phyloP scores from a whole-genome alignment of 2,329 filamentous ascomycete species.

The Exophiala alcalophila region DNA sequence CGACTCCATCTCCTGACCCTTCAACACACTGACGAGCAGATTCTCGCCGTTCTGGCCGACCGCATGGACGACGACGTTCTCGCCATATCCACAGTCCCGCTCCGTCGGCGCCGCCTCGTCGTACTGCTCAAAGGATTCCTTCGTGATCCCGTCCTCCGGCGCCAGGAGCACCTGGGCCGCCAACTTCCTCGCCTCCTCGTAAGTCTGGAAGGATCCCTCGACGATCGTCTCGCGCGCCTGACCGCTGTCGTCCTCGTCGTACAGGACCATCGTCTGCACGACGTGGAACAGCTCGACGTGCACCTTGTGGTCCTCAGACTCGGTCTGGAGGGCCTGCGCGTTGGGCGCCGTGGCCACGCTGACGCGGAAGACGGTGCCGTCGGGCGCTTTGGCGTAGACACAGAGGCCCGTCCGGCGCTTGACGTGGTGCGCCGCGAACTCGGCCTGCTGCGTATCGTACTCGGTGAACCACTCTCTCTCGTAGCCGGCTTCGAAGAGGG shows the following conservation, averaged over 20 bases:
- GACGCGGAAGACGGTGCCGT: slow-evolving; percentile 32
- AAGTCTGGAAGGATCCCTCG: slow-evolving; percentile 30
- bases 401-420: slow-evolving; percentile 28
- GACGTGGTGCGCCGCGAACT: slow-evolving; percentile 23
- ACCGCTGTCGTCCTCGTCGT: slow-evolving; percentile 26
- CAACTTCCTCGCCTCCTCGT: slow-evolving; percentile 31
- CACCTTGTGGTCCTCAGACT: slow-evolving; percentile 30
- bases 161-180: slow-evolving; percentile 29
- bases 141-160: slow-evolving; percentile 25
- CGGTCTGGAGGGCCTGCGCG: slow-evolving; percentile 14
- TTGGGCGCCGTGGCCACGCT: slow-evolving; percentile 31
- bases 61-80: slow-evolving; percentile 36
- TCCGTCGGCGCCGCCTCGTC: slow-evolving; percentile 31
- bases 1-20: slow-evolving; percentile 32
- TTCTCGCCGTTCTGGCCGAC: slow-evolving; percentile 32
- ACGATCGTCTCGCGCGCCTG: slow-evolving; percentile 29
- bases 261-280: slow-evolving; percentile 30
- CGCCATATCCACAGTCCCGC: slow-evolving; percentile 34
- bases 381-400: slow-evolving; percentile 30
- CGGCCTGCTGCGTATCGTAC: slow-evolving; percentile 28
- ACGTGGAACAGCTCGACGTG: slow-evolving; percentile 33
- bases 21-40: slow-evolving; percentile 32
- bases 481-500: slow-evolving; percentile 35
- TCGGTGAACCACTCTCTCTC: slow-evolving; percentile 33
- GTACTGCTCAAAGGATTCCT: slow-evolving; percentile 33